Base-by-base conservation (phyloP, 306 rosid genomes). In the Begonia fuchsioides region DNA sequence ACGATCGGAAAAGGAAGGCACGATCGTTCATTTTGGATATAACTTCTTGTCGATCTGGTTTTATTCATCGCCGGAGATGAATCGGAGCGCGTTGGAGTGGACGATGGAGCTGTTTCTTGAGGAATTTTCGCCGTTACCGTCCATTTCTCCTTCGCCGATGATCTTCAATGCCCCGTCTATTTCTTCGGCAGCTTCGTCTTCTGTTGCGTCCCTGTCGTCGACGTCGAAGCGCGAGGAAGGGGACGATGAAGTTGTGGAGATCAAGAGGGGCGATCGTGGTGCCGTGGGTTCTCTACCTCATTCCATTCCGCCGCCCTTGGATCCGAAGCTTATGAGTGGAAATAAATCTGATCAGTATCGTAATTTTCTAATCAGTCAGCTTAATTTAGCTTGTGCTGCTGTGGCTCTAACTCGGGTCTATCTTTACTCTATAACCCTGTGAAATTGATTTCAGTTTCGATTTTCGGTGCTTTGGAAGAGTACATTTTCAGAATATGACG, bases 311-410 rank as follows among this genome's bases (percentile, higher is more conserved):
- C 78, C 41, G 53, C 50, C 58, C 52, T 56, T 44, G 65, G 64
- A 59, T 63, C 65, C 58, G 13, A 38, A 43, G 6, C 19, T 59
- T 46, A 56, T 32, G 49, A 51, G 19, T 50, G 50, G 35, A 50
- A 15, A 7, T 39, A 43, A 49, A 49, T 58, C 70, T 44, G 78
- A 64, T 20, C 65, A 55, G 62, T 72, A 68, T 26, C 82, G 54
- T 10, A 45, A 55, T 20, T 41, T 76, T 49, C 69, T 76, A 41
- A 72, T 72, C 45, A 76, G 49, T 59, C 71, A 58, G 65, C 82
- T 76, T 50, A 62, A 68, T 52, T 59, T 72, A 48, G 82, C 78
- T 49, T 76, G 82, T 54, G 82, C 82, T 32, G 75, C 77, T 8
- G 78, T 52, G 38, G 82, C 82, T 45, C 65, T 55, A 43, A 49